Evolutionary conservation across 768 basidiomycete species (phyloP), one percentile per base, ranked within the genome.

Genomic region (Leucosporidium creatinivorum): DNA sequence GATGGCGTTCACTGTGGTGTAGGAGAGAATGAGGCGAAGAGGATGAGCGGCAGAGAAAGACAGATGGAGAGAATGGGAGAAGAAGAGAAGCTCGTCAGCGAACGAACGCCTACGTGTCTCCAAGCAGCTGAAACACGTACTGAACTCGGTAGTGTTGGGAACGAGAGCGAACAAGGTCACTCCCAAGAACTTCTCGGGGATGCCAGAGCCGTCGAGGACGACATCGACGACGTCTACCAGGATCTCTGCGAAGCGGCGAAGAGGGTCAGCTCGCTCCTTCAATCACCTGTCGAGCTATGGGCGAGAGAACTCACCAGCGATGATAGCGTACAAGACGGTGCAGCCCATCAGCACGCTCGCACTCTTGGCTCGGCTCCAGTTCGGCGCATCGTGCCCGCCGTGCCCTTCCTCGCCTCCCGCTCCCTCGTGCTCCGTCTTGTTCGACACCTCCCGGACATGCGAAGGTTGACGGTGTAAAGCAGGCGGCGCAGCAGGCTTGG

Each of bases 131-230:
- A n/a, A n/a, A n/a, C n/a, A 44, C 39, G 39, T 17, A 44, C 39
- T 96, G 78, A 99, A 98, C 79, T 99, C 96, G 3, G 96, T 98
- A 5, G 93, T 96, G 76, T 99, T 99, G 6, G 96, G 96, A 0
- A 98, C 93, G 39, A 99, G 84, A 12, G 96, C 96, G 76, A 99
- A 98, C 15, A 99, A 83, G 0, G 93, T 97, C 69, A 99, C 83
- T 61, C 96, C 96, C 36, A 99, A 84, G 82, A 98, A 93, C 77
- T 99, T 99, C 77, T 98, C 96, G 65, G 96, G 90, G 33, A 98
- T 91, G 3, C 91, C 91, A 0, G 91, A 92, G 28, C 86, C 91
- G 73, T 89, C 81, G 26, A 99, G 82, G 17, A 98, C 86, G 51
- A 92, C 89, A 77, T 99, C 96, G 13, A 99, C 93, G 13, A 97